Base-by-base conservation (phyloP, 441 rosid species). In the Syzygium malaccense region DNA sequence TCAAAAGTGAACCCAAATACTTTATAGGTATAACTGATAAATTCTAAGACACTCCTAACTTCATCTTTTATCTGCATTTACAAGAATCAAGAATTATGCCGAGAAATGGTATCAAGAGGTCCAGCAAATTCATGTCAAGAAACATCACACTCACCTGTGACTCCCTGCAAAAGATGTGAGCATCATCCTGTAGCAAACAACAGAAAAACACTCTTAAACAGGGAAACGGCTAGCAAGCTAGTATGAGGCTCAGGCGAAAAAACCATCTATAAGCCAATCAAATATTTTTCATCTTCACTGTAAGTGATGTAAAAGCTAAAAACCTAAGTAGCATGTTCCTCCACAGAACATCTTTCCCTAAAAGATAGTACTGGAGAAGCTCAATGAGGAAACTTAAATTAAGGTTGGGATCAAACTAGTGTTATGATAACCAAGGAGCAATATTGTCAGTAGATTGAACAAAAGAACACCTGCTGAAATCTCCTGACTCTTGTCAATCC, bases 401-500 rank as follows among this genome's bases (percentile, higher is more conserved):
- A 75, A 14, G 10, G 51, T 75, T 12, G 51, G 51, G n/a, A 75
- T 75, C n/a, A 41, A 45, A 75, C n/a, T 75, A 41, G 15, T 75
- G 84, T 23, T 13, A 3, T 41, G 84, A 41, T 7, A 11, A 23
- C 53, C 80, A 57, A 41, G 85, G 60, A 20, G 66, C 45, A 51
- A 75, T 55, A 33, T 9, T 51, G 14, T 12, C 6, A 32, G 37
- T 53, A 85, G 71, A 89, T 55, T 23, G 41, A 55, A 18, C 57
- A 85, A 87, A 88, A 84, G 6, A 33, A 89, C 90, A 98, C 99
- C 98, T 98, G 99, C 93, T 96, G 98, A 93, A 98, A 97, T 91
- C 99, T 96, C 91, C 99, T 93, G 87, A 98, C 99, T 88, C 98
- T 98, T 88, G 99, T 97, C 93, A 98, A 93, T 88, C 99, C 99